Conservation (phyloP, 305 asterid species). For the Fraxinus sp. region DNA sequence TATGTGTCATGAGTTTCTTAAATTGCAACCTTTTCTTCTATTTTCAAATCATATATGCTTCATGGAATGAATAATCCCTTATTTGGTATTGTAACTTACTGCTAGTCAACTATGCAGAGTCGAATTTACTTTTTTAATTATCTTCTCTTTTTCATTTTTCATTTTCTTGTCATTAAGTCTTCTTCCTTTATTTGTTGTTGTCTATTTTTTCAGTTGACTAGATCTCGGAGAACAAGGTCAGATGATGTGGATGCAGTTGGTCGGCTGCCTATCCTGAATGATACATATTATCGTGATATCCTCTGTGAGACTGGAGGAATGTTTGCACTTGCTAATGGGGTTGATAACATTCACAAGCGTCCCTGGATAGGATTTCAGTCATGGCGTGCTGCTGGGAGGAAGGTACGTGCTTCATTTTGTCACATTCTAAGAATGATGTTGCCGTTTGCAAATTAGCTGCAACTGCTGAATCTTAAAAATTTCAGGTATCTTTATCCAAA, state of each 20-base stretch:
- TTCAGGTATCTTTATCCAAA: slow-evolving; percentile 71
- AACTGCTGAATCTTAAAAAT: slow-evolving; percentile 25
- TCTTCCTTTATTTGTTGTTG: slow-evolving; percentile 24
- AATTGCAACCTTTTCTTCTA: slow-evolving; percentile 5
- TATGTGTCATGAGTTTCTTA: slow-evolving; percentile 9
- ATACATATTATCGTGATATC: slow-evolving; percentile 65
- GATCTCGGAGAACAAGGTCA: slow-evolving; percentile 68
- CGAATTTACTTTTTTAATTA: neutral
- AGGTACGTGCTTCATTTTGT: slow-evolving; percentile 43
- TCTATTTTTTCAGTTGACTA: slow-evolving; percentile 55
- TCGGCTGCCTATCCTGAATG: slow-evolving; percentile 84
- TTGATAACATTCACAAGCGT: slow-evolving; percentile 82
- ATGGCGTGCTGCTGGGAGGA: slow-evolving; percentile 92
- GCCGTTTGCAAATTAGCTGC: slow-evolving; percentile 14
- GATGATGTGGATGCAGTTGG: slow-evolving; percentile 95
- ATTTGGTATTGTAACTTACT: slow-evolving; percentile 5
- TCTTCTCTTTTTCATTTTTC: slow-evolving; percentile 15
- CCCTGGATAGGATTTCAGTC: slow-evolving; percentile 99
- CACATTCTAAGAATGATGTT: neutral
- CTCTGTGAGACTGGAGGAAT: slow-evolving; percentile 97
- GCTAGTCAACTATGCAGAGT: slow-evolving; percentile 13
- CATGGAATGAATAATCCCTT: neutral
- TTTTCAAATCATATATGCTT: neutral
- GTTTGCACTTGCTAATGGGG: slow-evolving; percentile 77
- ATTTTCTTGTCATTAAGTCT: slow-evolving; percentile 17